Percentiles rank a stretch among this genome's conserved stretches.
phyloP scores from a whole-genome alignment of 441 rosid genomes.

The Populus hybrid region DNA sequence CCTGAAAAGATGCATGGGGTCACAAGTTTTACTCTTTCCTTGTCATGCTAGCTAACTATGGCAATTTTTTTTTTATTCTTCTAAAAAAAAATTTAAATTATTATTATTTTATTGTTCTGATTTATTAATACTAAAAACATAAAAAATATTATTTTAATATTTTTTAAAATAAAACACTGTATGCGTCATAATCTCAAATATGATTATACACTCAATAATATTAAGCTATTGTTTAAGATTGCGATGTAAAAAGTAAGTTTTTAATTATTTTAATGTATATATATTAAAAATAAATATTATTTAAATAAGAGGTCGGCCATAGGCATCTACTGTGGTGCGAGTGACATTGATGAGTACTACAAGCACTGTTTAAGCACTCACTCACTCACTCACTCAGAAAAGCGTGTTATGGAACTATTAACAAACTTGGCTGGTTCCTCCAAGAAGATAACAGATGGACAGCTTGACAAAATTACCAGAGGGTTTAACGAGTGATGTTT shows the following conservation, averaged over 20 bases:
- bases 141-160: too few relatives aligned
- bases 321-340: too few relatives aligned
- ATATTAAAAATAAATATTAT: too few relatives aligned
- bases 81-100: too few relatives aligned
- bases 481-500: neutral
- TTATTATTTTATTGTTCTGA: too few relatives aligned
- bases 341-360: neutral
- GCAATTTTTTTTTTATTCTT: too few relatives aligned
- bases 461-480: neutral
- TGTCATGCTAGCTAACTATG: neutral
- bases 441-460: neutral
- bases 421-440: neutral
- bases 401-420: neutral
- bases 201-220: too few relatives aligned
- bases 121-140: too few relatives aligned
- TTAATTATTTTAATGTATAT: accelerated
- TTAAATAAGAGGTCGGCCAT: neutral
- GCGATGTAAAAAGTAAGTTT: too few relatives aligned
- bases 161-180: too few relatives aligned
- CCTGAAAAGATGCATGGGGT: neutral
- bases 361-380: neutral
- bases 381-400: neutral
- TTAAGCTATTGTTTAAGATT: too few relatives aligned
- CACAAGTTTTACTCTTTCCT: neutral
- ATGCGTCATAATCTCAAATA: too few relatives aligned